A percentile compares a stretch with the other conserved stretches of the same genome.
These are phyloP conservation scores for Antitrichia curtipendula DNA, from an alignment of 225 moss, liverwort and hornwort species.

Conservation along the genomic window DNA sequence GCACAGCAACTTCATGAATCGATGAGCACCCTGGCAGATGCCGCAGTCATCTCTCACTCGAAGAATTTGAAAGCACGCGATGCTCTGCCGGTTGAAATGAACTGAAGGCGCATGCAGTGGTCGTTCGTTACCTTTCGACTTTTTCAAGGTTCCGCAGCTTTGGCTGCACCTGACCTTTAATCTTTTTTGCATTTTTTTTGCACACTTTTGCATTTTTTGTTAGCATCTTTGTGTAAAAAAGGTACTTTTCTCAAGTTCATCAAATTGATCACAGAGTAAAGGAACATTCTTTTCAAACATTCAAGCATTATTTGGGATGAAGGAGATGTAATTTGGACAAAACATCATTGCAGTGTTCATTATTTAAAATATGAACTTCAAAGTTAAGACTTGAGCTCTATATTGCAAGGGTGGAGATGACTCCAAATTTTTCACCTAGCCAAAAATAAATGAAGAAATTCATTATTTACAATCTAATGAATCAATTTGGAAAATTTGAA, in stretches of 20 bases:
- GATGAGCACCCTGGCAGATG: neutral
- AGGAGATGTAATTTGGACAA: neutral
- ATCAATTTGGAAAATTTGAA: neutral
- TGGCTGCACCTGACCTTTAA: neutral
- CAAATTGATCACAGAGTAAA: no score
- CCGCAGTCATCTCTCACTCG: neutral
- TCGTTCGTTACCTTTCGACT: neutral
- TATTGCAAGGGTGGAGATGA: neutral
- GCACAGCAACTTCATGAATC: neutral
- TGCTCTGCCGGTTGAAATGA: neutral
- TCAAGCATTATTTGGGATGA: neutral
- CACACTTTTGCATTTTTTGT: neutral
- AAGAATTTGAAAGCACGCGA: neutral
- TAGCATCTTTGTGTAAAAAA: neutral
- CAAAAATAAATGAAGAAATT: accelerated
- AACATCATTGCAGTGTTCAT: neutral
- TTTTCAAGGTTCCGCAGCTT: neutral
- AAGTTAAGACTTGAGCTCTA: neutral
- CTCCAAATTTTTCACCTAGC: neutral
- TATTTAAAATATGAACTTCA: neutral
- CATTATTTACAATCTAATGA: neutral
- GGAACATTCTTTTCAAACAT: no score
- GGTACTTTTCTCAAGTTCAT: neutral
- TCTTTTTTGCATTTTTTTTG: neutral
- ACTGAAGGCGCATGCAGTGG: no score